These are phyloP conservation scores for Amborella trichopoda DNA, from an alignment of 164 flowering plant species.

Conservation along the genomic window DNA sequence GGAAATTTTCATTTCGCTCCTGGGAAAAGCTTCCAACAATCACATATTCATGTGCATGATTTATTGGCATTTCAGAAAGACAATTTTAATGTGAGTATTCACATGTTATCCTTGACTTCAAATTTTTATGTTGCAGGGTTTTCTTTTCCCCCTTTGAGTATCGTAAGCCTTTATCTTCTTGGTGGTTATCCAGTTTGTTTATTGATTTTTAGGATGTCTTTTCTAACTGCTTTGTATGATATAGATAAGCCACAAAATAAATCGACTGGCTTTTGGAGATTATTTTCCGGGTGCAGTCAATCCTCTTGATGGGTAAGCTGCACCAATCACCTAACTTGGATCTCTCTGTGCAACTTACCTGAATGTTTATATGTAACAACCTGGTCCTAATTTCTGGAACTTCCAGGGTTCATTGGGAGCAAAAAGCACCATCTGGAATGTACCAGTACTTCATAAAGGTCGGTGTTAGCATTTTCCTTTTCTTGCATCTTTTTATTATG, in stretches of 20 bases:
- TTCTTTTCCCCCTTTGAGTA: too few relatives aligned
- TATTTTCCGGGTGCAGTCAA: constrained; percentile 55
- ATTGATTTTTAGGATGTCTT: too few relatives aligned
- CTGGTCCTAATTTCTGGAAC: constrained; percentile 3
- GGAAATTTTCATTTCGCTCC: constrained; percentile 66
- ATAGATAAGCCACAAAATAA: constrained; percentile 68
- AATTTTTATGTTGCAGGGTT: too few relatives aligned
- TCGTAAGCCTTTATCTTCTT: too few relatives aligned
- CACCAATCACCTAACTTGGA: too few relatives aligned
- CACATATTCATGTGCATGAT: constrained; percentile 32
- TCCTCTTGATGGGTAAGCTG: constrained; percentile 72
- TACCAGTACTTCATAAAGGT: constrained; percentile 86
- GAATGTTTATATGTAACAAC: not conserved
- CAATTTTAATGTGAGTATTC: constrained; percentile 44
- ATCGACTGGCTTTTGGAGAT: constrained; percentile 50
- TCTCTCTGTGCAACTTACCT: not conserved
- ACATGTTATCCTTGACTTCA: too few relatives aligned
- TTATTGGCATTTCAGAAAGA: constrained; percentile 35
- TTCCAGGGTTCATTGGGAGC: constrained; percentile 56
- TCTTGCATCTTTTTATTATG: too few relatives aligned
- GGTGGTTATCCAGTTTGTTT: too few relatives aligned
- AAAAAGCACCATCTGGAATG: constrained; percentile 41
- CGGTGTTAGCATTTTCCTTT: too few relatives aligned
- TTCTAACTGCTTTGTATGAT: not conserved
- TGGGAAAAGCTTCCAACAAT: constrained; percentile 58